A percentile compares a stretch with the other conserved stretches of the same genome.
Evolutionary conservation across 2,329 filamentous ascomycete genomes (phyloP).

Genomic region (Trematosphaeria pertusa): DNA sequence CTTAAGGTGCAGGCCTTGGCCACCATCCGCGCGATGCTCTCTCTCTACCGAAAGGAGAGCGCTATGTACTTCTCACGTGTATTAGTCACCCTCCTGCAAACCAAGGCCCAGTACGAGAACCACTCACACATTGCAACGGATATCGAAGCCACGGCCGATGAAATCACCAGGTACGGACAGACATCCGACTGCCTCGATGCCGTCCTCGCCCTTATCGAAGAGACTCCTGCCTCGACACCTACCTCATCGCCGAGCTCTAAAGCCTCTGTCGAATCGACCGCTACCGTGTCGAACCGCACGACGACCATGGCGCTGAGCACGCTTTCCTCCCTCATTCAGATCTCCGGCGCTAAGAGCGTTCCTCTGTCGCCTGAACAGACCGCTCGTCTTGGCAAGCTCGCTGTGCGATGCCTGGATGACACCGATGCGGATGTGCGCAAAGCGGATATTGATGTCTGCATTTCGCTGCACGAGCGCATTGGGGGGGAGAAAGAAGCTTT

Average conservation of each 20-base stretch:
- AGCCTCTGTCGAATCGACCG: conserved; percentile 38
- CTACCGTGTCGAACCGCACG: conserved; percentile 36
- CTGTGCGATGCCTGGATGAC: conserved; percentile 47
- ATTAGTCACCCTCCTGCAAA: conserved; percentile 70
- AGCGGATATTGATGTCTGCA: conserved; percentile 81
- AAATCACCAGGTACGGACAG: conserved; percentile 72
- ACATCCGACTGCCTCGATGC: conserved; percentile 59
- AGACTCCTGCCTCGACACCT: conserved; percentile 31
- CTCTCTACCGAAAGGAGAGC: conserved; percentile 70
- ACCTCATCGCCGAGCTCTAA: conserved; percentile 38
- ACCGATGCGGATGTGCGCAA: conserved; percentile 58
- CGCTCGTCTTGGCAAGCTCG: conserved; percentile 46
- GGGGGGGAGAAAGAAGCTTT: conserved; percentile 59
- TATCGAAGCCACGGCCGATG: conserved; percentile 74
- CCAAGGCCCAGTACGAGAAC: conserved; percentile 71
- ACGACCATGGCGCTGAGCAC: conserved; percentile 50
- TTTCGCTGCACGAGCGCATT: conserved; percentile 67
- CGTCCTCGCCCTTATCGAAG: conserved; percentile 47
- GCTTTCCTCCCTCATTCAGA: conserved; percentile 46
- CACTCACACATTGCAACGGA: conserved; percentile 76
- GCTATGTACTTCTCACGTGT: conserved; percentile 71
- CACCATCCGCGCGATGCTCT: conserved; percentile 75
- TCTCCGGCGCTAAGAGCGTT: conserved; percentile 40
- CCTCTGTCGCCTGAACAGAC: conserved; percentile 43
- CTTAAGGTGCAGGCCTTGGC: conserved; percentile 77